Evolutionary conservation across 2,329 filamentous ascomycete species (phyloP).

Genomic region (Fusarium sp.): DNA sequence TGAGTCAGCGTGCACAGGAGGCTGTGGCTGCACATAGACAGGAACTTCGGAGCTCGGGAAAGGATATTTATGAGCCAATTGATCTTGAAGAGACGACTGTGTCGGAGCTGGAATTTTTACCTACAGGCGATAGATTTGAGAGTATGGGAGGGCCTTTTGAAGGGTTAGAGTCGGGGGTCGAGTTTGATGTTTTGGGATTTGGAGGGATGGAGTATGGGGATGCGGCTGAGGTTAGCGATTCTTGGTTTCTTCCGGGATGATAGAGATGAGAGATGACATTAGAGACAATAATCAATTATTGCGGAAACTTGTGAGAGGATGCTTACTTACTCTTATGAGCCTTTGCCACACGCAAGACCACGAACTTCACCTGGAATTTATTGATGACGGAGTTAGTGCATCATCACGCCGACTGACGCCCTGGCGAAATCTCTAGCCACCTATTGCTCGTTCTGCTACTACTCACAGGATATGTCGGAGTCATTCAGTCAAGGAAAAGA

Average conservation of each 20-base stretch:
- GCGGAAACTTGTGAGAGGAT: not conserved
- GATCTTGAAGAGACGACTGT: not conserved
- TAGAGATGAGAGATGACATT: not conserved
- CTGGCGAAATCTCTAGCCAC: too few relatives aligned
- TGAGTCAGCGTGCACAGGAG: slow-evolving; percentile 35
- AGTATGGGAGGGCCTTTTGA: slow-evolving; percentile 24
- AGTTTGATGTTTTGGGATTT: slow-evolving; percentile 17
- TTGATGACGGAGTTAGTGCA: too few relatives aligned
- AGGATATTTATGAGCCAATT: slow-evolving; percentile 18
- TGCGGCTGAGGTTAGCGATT: not conserved
- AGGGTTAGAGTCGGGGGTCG: slow-evolving; percentile 17
- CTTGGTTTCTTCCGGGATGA: not conserved
- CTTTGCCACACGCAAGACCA: not conserved
- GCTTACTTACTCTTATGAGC: not conserved
- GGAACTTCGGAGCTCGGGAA: not conserved
- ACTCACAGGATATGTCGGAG: too few relatives aligned
- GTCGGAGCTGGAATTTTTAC: slow-evolving; percentile 24
- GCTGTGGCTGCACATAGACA: slow-evolving; percentile 27
- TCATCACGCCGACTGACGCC: too few relatives aligned
- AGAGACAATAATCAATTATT: not conserved
- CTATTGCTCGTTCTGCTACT: too few relatives aligned
- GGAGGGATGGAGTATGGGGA: slow-evolving; percentile 10
- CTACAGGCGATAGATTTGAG: slow-evolving; percentile 11
- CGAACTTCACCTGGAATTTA: too few relatives aligned
- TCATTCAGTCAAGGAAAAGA: too few relatives aligned